Base-by-base conservation (phyloP, 2,329 filamentous ascomycete species). In the Arthrobotrys megalospora region DNA sequence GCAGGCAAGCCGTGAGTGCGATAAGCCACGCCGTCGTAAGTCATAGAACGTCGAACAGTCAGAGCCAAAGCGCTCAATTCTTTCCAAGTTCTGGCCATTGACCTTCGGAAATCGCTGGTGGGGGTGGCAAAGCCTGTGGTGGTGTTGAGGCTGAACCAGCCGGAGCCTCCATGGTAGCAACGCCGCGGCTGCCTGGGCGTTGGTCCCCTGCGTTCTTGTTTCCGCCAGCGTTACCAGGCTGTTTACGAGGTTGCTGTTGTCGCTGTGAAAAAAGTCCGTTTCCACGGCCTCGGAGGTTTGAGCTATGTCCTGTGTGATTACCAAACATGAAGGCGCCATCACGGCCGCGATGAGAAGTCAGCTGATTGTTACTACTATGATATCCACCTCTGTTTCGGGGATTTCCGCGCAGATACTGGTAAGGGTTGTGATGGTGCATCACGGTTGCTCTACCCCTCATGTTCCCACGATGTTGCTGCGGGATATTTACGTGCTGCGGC, bases 21-120 rank as follows among this genome's bases (percentile, higher is more conserved):
- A n/a, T 24, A 21, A 19, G 8, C 14, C 43, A n/a, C 32, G 2
- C 6, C 21, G 3, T 34, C 2, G 14, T 8, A 34, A 19, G 38
- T 21, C 38, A 2, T 64, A 19, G 24, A 21, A 16, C 12, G 12
- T 16, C 36, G 34, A 43, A 16, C 16, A n/a, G 8, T 43, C 34
- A n/a, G 36, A 43, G 3, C 19, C 11, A 8, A 10, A 45, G 3
- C 7, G 10, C 12, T 63, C 41, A 71, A 36, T 62, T 52, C 45
- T 70, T 71, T 60, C 72, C 66, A 47, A 77, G 58, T n/a, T 65
- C 72, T 43, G 65, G 72, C 72, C 65, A 77, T 21, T 50, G 58
- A 6, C 47, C 41, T 19, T 65, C 72, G n/a, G 64, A 52, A 5
- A 77, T 70, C 32, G 58, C 48, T 28, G 36, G 50, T 16, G 55